Evolutionary conservation across 106 monocot species (phyloP), one percentile per base, ranked within the genome.

Genomic region (Posidonia australis): DNA sequence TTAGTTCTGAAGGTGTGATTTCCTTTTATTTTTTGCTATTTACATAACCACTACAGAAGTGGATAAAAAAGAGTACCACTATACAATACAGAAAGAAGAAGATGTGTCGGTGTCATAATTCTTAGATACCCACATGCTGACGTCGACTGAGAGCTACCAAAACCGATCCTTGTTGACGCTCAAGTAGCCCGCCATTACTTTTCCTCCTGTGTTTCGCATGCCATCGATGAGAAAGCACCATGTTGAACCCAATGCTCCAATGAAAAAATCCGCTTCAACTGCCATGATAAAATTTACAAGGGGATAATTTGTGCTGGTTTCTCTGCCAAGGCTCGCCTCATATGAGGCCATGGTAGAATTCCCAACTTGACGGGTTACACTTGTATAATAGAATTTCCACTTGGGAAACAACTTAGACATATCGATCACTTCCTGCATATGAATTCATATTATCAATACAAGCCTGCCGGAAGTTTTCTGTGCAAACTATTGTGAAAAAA

Each of bases 151-250:
- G n/a, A n/a, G n/a, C 76, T 77, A 92, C 92, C 92, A 92, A 66
- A 92, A 92, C 44, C 87, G 71, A 71, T 92, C 92, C 68, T 81
- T 82, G 77, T 92, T 92, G 11, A 92, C 87, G n/a, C 86, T 83
- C 7, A 92, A 53, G 70, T 92, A 87, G 1, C 87, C 87, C 23
- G 87, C 72, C 87, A 80, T 84, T 25, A 92, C 87, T 74, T 92
- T 92, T 3, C 92, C 87, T 44, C 80, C 92, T 0, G 92, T 92
- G 65, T 84, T 92, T 67, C 87, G 71, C 92, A 87, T 92, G 46
- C 84, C 84, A 58, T 92, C 92, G 17, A 92, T 92, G 28, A 92
- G 84, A 49, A 70, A 92, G 51, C 92, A 92, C 92, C 92, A 92
- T 10, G 87, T 92, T 21, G 87, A 92, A 31, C 92, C 92, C 62